These are phyloP conservation scores for Malus hybrid DNA, from an alignment of 331 rosid species.

Conservation along the genomic window DNA sequence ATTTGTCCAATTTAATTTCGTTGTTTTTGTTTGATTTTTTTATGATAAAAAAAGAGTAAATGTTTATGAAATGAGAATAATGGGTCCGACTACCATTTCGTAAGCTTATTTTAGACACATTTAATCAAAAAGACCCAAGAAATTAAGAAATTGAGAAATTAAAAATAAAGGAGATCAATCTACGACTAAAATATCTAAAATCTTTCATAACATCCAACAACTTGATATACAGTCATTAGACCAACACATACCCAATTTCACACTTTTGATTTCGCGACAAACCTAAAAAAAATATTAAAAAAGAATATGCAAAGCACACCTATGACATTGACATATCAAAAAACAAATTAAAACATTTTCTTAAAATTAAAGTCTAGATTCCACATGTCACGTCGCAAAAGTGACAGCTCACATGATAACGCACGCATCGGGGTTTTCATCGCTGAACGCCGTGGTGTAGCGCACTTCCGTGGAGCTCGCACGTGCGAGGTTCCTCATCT, in stretches of 20 bases:
- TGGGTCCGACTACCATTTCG: no score
- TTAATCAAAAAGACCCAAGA: no score
- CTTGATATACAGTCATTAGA: background rate
- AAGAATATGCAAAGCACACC: background rate
- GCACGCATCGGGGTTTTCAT: slow-evolving; percentile 72
- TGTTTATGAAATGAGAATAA: no score
- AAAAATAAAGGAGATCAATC: background rate
- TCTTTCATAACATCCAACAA: background rate
- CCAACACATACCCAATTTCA: background rate
- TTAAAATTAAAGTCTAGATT: background rate
- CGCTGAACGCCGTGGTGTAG: slow-evolving; percentile 81
- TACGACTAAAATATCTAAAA: background rate
- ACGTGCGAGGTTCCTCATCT: slow-evolving; percentile 42
- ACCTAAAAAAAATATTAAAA: background rate
- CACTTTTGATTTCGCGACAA: background rate
- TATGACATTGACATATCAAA: background rate
- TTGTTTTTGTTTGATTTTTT: no score
- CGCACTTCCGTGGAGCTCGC: slow-evolving; percentile 75
- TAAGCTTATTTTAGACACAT: no score
- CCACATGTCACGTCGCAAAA: background rate
- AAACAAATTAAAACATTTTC: background rate
- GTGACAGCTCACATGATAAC: slow-evolving; percentile 41
- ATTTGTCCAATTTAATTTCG: no score
- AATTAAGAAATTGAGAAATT: no score
- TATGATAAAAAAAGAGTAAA: no score